These are phyloP conservation scores for Ophiostoma populinum DNA, from an alignment of 2,329 filamentous ascomycete genomes.

Conservation along the genomic window DNA sequence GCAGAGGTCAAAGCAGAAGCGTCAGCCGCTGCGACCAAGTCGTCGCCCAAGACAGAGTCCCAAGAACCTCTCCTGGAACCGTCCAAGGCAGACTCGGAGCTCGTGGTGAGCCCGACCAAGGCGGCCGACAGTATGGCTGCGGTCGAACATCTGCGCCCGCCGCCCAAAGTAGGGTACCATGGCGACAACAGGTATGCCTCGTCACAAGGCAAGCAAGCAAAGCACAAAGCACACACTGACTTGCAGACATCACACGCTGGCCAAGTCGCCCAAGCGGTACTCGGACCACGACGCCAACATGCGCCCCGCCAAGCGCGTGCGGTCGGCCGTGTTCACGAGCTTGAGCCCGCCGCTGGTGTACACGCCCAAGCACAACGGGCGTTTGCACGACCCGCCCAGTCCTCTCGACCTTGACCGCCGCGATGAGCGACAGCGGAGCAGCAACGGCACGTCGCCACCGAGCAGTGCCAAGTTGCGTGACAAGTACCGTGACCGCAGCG, in stretches of 20 bases:
- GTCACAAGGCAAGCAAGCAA: slow-evolving; percentile 16
- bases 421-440: slow-evolving; percentile 8
- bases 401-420: slow-evolving; percentile 9
- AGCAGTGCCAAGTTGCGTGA: slow-evolving; percentile 2
- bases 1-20: too few relatives aligned
- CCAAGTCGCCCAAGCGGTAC: background rate
- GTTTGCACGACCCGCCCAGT: slow-evolving; percentile 8
- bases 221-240: slow-evolving; percentile 32
- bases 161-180: slow-evolving; percentile 10
- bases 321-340: slow-evolving; percentile 19
- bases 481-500: slow-evolving; percentile 3
- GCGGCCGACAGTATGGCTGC: slow-evolving; percentile 11
- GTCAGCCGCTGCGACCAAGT: too few relatives aligned
- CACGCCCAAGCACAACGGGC: slow-evolving; percentile 4
- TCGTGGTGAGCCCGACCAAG: slow-evolving; percentile 8
- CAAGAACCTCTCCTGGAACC: too few relatives aligned
- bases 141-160: slow-evolving; percentile 4
- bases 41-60: too few relatives aligned
- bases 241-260: slow-evolving; percentile 20
- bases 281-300: slow-evolving; percentile 19
- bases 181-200: slow-evolving; percentile 17
- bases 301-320: slow-evolving; percentile 29
- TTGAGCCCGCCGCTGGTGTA: slow-evolving; percentile 10
- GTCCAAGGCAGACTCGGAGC: too few relatives aligned
- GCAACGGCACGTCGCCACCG: slow-evolving; percentile 2